Evolutionary conservation across 202 grass and related monocot species (phyloP), one percentile per base, ranked within the genome.

Genomic region (Zizania palustris): DNA sequence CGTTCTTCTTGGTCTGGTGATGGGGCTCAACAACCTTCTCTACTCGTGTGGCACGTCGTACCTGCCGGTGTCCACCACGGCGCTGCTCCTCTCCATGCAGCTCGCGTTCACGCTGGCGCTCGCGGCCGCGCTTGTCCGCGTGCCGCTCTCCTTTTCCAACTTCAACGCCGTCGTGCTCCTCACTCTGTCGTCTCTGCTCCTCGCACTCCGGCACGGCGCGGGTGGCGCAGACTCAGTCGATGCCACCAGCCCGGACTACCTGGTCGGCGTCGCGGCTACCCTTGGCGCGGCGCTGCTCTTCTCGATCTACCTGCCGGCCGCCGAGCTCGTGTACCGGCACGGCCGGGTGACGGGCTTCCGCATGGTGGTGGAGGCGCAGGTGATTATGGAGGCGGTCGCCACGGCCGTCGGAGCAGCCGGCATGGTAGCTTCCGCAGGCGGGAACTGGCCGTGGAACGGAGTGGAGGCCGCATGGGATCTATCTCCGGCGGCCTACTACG

Each of bases 11-110:
- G 89, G 89, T 7, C 20, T 88, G 50, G 21, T 92, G 21, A 45
- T 92, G 65, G 89, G 89, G 3, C 50, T 92, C 74, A 92, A 92
- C 74, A 92, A 92, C 65, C n/a, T 92, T 15, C 85, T 92, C 21
- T 76, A 83, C 44, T 78, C 89, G 4, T 88, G 73, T 4, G 85
- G 89, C 34, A 35, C 78, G 4, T 88, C 85, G 0, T 92, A 86
- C 74, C 82, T 92, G 46, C 82, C 85, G 6, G 78, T 92, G 15
- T 92, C 89, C 38, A 92, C 89, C 0, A 82, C 85, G 2, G 88
- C 85, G 4, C 89, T 92, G 11, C 82, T 92, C 35, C 89, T 92
- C 64, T 92, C 89, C 5, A 83, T 86, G 9, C 89, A 92, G 60
- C 80, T 88, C 11, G 82, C 58, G 3, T 92, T 92, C 82, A 86